These are phyloP conservation scores for Trichoderma harzianum DNA, from an alignment of 2,329 filamentous ascomycete species.

Conservation along the genomic window DNA sequence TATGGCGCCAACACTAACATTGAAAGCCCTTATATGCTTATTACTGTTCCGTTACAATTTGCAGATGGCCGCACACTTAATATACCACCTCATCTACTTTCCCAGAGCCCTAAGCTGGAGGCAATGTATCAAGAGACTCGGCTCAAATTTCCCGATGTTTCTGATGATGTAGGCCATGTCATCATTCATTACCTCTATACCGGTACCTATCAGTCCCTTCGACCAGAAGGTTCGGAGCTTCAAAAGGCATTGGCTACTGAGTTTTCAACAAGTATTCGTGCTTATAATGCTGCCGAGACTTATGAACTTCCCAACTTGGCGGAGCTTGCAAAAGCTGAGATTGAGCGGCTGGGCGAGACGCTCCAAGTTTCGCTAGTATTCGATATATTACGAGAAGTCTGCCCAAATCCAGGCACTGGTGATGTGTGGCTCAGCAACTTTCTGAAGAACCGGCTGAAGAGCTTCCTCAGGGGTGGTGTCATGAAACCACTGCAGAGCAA, in stretches of 20 bases:
- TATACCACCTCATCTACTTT: not conserved
- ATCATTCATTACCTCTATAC: not conserved
- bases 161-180: not conserved
- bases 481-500: not conserved
- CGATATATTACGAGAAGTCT: not conserved
- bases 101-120: not conserved
- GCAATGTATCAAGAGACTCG: not conserved
- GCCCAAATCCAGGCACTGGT: not conserved
- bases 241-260: not conserved
- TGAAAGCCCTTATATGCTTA: not conserved
- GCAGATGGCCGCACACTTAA: not conserved
- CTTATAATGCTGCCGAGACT: not conserved
- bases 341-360: not conserved
- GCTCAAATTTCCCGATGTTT: not conserved
- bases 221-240: not conserved
- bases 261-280: not conserved
- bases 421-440: not conserved
- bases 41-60: not conserved
- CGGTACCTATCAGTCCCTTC: not conserved
- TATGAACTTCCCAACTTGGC: not conserved
- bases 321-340: not conserved
- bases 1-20: not conserved
- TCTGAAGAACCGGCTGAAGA: not conserved
- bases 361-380: not conserved
- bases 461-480: not conserved